Conservation (phyloP, 2,329 filamentous ascomycete genomes). For the Rhinocladiella mackenziei region DNA sequence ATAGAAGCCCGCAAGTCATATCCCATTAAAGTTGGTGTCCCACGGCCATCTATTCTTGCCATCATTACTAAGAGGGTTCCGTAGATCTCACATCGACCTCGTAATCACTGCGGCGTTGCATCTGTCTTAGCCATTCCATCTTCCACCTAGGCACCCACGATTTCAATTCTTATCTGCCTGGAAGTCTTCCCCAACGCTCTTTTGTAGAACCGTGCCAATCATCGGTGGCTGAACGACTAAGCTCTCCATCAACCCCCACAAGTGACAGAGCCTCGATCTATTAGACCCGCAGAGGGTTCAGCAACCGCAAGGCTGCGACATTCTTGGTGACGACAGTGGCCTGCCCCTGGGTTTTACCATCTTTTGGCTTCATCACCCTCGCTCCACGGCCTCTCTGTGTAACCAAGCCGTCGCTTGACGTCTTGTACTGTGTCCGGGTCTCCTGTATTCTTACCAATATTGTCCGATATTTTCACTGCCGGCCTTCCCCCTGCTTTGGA, state of each 20-base stretch:
- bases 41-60: neutral
- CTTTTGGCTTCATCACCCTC: slow-evolving; percentile 77
- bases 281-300: slow-evolving; percentile 8
- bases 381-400: slow-evolving; percentile 78
- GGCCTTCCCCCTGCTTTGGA: slow-evolving; percentile 74
- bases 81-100: neutral
- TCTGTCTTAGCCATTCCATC: neutral
- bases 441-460: slow-evolving; percentile 90
- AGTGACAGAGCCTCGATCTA: slow-evolving; percentile 20
- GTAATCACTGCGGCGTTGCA: neutral
- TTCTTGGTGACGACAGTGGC: slow-evolving; percentile 6
- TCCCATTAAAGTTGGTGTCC: neutral
- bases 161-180: too few species aligned
- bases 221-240: slow-evolving; percentile 1
- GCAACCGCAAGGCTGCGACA: slow-evolving; percentile 26
- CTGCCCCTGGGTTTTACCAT: slow-evolving; percentile 57
- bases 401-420: slow-evolving; percentile 82
- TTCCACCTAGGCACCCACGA: neutral
- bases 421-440: slow-evolving; percentile 71
- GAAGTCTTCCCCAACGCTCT: neutral
- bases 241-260: slow-evolving; percentile 9
- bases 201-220: slow-evolving; percentile 1
- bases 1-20: too few species aligned
- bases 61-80: too few species aligned
- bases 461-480: slow-evolving; percentile 91